Conservation (phyloP, 1,284 basidiomycete genomes). For the Bjerkandera adusta region DNA sequence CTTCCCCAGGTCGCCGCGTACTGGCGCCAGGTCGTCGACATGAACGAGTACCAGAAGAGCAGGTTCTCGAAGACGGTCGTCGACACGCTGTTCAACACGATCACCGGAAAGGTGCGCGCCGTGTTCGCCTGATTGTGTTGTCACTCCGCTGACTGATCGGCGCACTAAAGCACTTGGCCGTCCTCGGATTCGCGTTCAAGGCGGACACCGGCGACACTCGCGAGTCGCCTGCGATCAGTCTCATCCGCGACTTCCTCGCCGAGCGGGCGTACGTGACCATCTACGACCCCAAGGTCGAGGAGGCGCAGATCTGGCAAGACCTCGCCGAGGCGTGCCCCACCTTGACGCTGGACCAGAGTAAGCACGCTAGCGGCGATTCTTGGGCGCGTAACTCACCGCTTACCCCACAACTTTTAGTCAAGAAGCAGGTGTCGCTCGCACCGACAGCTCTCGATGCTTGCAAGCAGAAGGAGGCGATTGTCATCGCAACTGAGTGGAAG, state of each 20-base stretch:
- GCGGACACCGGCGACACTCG: constrained; percentile 97
- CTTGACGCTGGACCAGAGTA: constrained; percentile 56
- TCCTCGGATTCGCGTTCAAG: constrained; percentile 96
- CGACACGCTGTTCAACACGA: constrained; percentile 97
- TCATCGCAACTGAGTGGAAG: constrained; percentile 94
- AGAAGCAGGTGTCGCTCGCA: constrained; percentile 84
- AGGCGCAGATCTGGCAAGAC: constrained; percentile 75
- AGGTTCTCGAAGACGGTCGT: constrained; percentile 90
- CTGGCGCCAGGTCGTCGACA: constrained; percentile 93
- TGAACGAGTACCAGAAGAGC: constrained; percentile 96
- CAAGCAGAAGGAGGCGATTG: constrained; percentile 87
- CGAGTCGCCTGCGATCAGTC: constrained; percentile 94
- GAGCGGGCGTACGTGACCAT: constrained; percentile 87
- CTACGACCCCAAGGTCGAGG: constrained; percentile 89
- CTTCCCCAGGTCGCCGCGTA: constrained; percentile 97
- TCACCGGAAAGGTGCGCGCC: constrained; percentile 80
- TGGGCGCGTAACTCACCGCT: not conserved
- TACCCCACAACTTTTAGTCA: constrained; percentile 49
- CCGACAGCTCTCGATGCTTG: constrained; percentile 84
- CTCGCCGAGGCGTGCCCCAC: constrained; percentile 65
- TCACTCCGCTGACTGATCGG: constrained; percentile 1
- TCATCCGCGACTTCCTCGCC: constrained; percentile 90
- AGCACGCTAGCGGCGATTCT: constrained; percentile 26
- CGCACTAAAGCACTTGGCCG: constrained; percentile 78
- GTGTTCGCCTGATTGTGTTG: constrained; percentile 14